Evolutionary conservation across 208 protist genomes (phyloP).

Genomic region (Leishmania guyanensis): DNA sequence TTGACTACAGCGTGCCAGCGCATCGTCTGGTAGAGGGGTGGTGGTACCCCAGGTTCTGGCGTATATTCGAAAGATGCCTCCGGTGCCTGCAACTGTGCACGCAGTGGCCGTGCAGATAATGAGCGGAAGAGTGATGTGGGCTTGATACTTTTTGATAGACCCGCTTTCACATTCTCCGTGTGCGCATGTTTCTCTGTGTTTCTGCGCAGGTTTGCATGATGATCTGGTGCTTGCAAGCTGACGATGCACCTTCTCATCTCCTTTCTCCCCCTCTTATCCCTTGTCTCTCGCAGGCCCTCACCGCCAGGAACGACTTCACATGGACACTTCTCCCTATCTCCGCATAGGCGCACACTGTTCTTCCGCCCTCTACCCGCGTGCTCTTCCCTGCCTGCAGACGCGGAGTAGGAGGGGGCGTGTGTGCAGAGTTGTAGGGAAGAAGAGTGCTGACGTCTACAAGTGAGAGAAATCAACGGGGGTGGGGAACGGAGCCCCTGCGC

Average conservation of each 20-base stretch:
- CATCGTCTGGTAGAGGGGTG: background rate
- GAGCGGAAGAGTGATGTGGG: background rate
- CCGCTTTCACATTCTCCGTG: background rate
- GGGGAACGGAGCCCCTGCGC: background rate
- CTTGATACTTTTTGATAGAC: background rate
- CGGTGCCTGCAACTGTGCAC: background rate
- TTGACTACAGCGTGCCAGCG: background rate
- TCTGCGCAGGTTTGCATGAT: background rate
- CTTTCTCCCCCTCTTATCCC: background rate
- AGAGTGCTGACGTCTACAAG: background rate
- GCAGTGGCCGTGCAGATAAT: background rate
- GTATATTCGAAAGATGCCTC: background rate
- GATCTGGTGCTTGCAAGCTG: background rate
- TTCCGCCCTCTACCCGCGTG: background rate
- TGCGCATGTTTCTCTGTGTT: background rate
- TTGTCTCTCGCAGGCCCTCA: background rate
- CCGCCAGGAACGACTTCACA: background rate
- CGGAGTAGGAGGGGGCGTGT: too few relatives aligned
- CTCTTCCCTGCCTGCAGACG: background rate
- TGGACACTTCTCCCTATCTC: background rate
- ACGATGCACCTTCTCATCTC: background rate
- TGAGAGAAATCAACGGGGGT: background rate
- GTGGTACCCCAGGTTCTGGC: background rate
- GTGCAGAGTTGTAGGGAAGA: background rate
- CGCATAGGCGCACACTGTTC: background rate